Base-by-base conservation (phyloP, 306 rosid genomes). In the Chamaecrista fasciculata region DNA sequence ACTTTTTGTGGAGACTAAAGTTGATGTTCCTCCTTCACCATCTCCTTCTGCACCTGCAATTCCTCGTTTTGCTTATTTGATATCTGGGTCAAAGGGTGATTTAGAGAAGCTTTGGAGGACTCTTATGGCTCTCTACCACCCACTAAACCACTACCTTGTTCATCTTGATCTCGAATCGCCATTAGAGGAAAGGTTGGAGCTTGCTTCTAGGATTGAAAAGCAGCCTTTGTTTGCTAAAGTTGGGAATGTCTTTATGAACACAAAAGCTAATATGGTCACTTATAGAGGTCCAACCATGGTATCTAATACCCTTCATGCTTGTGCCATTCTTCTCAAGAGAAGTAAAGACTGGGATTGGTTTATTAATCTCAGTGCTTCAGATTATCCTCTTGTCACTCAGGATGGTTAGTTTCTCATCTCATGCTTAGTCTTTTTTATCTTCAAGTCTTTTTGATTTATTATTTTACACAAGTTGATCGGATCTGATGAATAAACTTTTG, bases 331-430 rank as follows among this genome's bases (percentile, higher is more conserved):
- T 36, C 97, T 94, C 37, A 88, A 80, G 86, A 81, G 81, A 86
- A 91, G 79, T 64, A 85, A 86, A 73, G 89, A 91, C n/a, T 94
- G 99, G 99, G 97, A 94, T 69, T 94, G 97, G 99, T 94, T 94
- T 77, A 94, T 94, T 79, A 94, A 94, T 74, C 99, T 94, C 23
- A 94, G 99, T 63, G 99, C 99, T 75, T 94, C 99, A 0, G 97
- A 94, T 69, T 91, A 94, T 78, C 99, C 99, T 46, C 97, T 94
- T 23, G 88, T 94, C 10, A 88, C 99, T 74, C 97, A 91, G 70
- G 99, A 94, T 83, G 99, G 99, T 91, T 70, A 82, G 92, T 82
- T 29, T 2, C 5, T 29, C 2, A 5, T 29, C 5, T 2, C 34
- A 2, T 81, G 96, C 96, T 89, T 67, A 81, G 95, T 62, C 12